Conservation (phyloP, 2,329 filamentous ascomycete species). For the Diaporthe sp. region DNA sequence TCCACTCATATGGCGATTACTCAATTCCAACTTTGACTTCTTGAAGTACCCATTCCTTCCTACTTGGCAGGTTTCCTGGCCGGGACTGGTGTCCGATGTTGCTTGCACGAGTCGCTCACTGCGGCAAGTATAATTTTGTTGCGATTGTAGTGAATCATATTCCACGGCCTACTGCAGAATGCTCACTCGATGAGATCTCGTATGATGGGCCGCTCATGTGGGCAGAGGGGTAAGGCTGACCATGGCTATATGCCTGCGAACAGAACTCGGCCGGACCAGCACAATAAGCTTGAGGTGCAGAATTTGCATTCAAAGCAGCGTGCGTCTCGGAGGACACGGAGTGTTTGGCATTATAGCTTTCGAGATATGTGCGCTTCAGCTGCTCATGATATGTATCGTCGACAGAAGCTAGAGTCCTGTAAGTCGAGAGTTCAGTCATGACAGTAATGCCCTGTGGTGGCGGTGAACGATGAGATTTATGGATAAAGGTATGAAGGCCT, state of each 20-base stretch:
- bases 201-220: no score
- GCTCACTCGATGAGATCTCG: background rate
- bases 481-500: background rate
- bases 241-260: background rate
- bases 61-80: no score
- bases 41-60: no score
- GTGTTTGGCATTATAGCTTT: background rate
- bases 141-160: background rate
- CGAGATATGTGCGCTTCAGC: background rate
- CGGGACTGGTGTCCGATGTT: no score
- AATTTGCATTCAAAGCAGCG: background rate
- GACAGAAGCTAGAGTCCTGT: background rate
- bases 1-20: no score
- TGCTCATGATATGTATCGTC: slow-evolving; percentile 13
- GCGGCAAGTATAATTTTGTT: no score
- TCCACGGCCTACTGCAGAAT: background rate
- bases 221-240: background rate
- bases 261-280: background rate
- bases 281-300: background rate
- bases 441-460: background rate
- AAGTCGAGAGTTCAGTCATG: background rate
- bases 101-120: no score
- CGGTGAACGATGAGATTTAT: background rate
- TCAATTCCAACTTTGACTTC: no score
- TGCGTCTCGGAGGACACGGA: background rate